Percentiles rank a stretch among this genome's conserved stretches.
phyloP scores from a whole-genome alignment of 2,329 filamentous ascomycete species.

The Talaromyces sp. region DNA sequence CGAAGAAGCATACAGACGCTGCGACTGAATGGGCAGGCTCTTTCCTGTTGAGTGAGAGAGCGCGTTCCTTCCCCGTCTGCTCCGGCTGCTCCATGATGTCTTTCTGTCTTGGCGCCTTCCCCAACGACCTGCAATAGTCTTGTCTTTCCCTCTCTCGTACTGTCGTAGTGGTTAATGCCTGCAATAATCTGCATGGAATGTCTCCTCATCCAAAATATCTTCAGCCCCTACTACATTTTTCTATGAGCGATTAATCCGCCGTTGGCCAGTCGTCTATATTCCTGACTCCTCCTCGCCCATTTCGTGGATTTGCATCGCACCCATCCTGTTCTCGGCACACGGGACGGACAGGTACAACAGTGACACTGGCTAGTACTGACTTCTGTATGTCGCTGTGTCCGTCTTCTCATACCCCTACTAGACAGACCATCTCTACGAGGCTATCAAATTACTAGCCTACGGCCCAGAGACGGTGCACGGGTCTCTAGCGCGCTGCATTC shows the following conservation, averaged over 20 bases:
- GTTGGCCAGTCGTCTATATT: background rate
- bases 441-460: slow-evolving; percentile 1
- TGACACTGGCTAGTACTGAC: background rate
- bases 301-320: background rate
- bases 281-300: background rate
- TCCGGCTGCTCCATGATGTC: background rate
- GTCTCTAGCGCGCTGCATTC: slow-evolving; percentile 18
- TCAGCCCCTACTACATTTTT: background rate
- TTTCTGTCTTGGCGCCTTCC: background rate
- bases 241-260: background rate
- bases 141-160: background rate
- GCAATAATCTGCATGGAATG: slow-evolving; percentile 4
- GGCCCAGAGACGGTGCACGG: slow-evolving; percentile 12
- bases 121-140: background rate
- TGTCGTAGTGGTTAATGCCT: background rate
- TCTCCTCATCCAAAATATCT: background rate
- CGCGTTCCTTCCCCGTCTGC: background rate
- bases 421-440: background rate
- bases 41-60: background rate
- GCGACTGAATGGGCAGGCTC: background rate
- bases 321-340: background rate
- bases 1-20: background rate
- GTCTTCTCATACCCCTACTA: background rate
- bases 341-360: background rate
- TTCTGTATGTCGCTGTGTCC: background rate